Evolutionary conservation across 306 rosid genomes (phyloP), one percentile per base, ranked within the genome.

Genomic region (Vicia faba): DNA sequence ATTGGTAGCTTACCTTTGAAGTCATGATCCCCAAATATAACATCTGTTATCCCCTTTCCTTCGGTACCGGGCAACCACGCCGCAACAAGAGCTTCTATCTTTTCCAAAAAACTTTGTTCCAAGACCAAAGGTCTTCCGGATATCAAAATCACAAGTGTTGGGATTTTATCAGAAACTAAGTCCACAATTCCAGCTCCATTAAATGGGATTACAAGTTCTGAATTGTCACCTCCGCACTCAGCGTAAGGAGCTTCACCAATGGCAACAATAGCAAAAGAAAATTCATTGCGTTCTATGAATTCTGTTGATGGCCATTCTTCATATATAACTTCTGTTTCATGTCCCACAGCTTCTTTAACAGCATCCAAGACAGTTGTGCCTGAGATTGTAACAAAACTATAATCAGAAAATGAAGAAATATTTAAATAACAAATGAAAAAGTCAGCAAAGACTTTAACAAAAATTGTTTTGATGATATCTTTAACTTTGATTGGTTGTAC

Each of bases 41-140:
- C 88, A 16, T 91, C 97, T 8, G 86, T 15, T 49, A 88, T 87
- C 36, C 97, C 96, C 2, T 72, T 75, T 25, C 85, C 96, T 84
- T 89, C 96, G 29, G 83, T 85, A 66, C 96, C 95, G 10, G 96
- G 96, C 73, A 85, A 80, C 96, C 96, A 91, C 49, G 95, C 96
- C 43, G 90, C 92, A 75, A 89, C 83, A 16, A 89, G 70, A 71
- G 88, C 90, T 67, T 89, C 84, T 25, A 76, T 71, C 63, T 85
- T 91, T 64, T 76, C 88, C 51, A 88, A 78, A 43, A 87, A 58
- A 20, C 55, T 45, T 31, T 87, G 81, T 79, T 85, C 92, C 53
- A 89, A 71, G 48, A 79, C 81, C 56, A 87, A 62, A 44, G 97
- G 96, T 76, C 97, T 85, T 75, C 96, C 97, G 16, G 96, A 87